phyloP scores from a whole-genome alignment of 1,284 basidiomycete genomes.

The Irpex sp. region DNA sequence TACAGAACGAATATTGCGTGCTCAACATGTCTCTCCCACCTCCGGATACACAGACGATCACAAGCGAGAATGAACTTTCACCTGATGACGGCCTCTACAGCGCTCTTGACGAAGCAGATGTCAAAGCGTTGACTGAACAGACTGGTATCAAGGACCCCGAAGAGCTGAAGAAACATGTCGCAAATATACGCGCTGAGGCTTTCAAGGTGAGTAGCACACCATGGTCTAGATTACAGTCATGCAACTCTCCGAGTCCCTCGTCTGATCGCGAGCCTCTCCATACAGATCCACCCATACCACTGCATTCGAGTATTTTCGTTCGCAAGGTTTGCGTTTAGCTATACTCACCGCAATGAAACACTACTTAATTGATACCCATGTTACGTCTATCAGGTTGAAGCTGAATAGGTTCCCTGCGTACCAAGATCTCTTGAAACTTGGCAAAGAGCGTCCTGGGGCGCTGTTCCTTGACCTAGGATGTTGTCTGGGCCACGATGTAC shows the following conservation, averaged over 20 bases:
- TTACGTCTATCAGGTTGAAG: constrained; percentile 10
- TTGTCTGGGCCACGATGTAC: constrained; percentile 39
- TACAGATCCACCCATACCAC: constrained; percentile 34
- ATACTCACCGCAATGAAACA: not conserved
- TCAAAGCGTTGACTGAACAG: constrained; percentile 35
- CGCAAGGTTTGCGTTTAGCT: constrained; percentile 34
- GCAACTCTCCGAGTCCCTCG: not conserved
- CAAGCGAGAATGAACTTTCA: not conserved
- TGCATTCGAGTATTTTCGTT: constrained; percentile 41
- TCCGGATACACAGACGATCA: not conserved
- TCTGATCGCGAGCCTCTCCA: not conserved
- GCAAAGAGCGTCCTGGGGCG: constrained; percentile 34
- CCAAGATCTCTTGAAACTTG: constrained; percentile 35
- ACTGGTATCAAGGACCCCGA: constrained; percentile 39
- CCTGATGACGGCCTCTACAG: constrained; percentile 19
- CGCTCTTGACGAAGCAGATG: constrained; percentile 25
- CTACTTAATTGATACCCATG: not conserved
- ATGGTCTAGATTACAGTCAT: not conserved
- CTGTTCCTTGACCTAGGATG: constrained; percentile 43
- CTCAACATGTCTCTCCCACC: not conserved
- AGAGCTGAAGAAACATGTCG: constrained; percentile 41
- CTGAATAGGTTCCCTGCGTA: constrained; percentile 41
- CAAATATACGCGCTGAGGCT: constrained; percentile 39
- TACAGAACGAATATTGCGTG: not conserved
- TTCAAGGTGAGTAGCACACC: constrained; percentile 30